Evolutionary conservation across 441 rosid species (phyloP), one percentile per base, ranked within the genome.

Genomic region (Jatropha podagrica): DNA sequence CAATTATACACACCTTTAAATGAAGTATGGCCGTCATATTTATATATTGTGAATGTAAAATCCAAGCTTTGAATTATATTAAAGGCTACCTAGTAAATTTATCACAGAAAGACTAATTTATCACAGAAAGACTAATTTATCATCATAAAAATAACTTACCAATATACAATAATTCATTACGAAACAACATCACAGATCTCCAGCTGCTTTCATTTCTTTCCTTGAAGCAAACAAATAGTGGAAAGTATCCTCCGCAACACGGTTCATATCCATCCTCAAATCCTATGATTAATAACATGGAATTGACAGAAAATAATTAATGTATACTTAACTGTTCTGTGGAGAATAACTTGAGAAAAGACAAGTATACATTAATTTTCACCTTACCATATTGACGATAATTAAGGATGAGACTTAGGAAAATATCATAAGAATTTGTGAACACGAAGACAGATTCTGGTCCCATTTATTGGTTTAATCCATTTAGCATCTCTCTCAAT

Each of bases 231-330:
- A 86, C 62, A 71, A 88, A 86, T 3, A 90, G 87, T 4, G 84
- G 88, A 66, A 87, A 85, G 72, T 81, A 81, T 44, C 86, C 91
- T 8, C 89, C 85, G 71, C 90, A 82, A 27, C 91, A 86, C 5
- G 85, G 88, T 69, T 81, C 74, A 70, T 82, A 60, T 0, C 81
- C 92, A 9, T 86, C 83, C 78, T 85, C 83, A 49, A 91, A 84
- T 32, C 89, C 89, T 83, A 72, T 56, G 51, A 65, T 40, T 65
- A 52, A 27, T 27, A 27, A 27, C 32, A 27, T 27, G 32, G 55
- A 14, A 13, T 4, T 17, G 7, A 4, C 56, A 4, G 18, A 42
- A 65, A 48, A 63, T 32, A 2, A 48, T 37, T 15, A 46, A 9
- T 48, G 13, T 48, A 3, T 48, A 44, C 32, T 27, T 27, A 27